phyloP scores from a whole-genome alignment of 1,284 basidiomycete species.

The Leccinum pachyderme region DNA sequence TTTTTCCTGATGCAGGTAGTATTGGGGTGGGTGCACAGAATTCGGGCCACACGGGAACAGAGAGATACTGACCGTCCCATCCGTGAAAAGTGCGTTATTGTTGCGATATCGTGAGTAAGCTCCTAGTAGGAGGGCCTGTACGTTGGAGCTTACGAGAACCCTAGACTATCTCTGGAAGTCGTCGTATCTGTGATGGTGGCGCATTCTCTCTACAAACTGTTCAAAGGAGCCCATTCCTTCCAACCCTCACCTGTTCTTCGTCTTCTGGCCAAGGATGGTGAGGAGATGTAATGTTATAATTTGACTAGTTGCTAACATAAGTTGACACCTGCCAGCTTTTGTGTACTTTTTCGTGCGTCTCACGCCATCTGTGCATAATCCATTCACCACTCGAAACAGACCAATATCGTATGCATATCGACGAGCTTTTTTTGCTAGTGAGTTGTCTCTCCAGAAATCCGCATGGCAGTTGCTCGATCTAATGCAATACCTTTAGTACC shows the following conservation, averaged over 20 bases:
- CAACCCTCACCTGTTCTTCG: not conserved
- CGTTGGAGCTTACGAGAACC: not conserved
- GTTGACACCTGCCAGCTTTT: not conserved
- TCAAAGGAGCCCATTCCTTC: not conserved
- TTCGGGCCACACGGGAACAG: not conserved
- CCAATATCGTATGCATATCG: no score
- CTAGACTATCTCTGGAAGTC: not conserved
- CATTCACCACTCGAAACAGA: not conserved
- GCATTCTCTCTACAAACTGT: not conserved
- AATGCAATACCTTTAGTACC: not conserved
- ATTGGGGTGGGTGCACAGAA: not conserved
- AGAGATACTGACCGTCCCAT: not conserved
- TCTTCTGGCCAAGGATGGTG: slow-evolving; percentile 1
- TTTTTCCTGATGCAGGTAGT: no score
- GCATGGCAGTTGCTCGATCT: not conserved
- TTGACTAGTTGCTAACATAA: not conserved
- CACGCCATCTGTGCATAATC: not conserved
- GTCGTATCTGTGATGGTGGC: not conserved
- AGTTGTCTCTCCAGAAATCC: not conserved
- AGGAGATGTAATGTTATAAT: not conserved
- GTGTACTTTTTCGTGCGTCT: slow-evolving; percentile 1
- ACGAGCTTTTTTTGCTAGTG: not conserved
- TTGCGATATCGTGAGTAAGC: not conserved
- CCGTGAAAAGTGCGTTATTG: not conserved
- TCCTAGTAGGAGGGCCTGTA: not conserved